Base-by-base conservation (phyloP, 2,329 filamentous ascomycete genomes). In the Akanthomyces lecanii region DNA sequence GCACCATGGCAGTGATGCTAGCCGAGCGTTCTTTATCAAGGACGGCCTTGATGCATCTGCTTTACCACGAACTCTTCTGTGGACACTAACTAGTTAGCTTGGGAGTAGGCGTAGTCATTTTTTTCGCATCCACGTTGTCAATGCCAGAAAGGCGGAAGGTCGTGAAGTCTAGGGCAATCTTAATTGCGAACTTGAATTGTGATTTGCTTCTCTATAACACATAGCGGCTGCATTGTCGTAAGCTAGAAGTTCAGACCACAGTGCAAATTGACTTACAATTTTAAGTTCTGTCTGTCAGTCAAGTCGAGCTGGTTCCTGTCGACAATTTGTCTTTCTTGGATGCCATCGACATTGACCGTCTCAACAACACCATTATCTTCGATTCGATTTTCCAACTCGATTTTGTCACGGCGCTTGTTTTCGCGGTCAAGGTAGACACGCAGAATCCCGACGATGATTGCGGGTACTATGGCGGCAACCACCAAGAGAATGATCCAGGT, bases 401-500 rank as follows among this genome's bases (percentile, higher is more conserved):
- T 23, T 7, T 59, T 63, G 30, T 66, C 63, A 6, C 65, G 65
- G 2, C 63, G 61, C 16, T 65, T 59, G 23, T 66, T 66, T 18
- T 66, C 65, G 11, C 44, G 60, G 23, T 21, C 28, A 1, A 66
- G 53, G 16, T 65, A 63, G 7, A 66, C 21, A 2, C 65, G 65
- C 14, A 66, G 60, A 4, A 48, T 38, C 16, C 42, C 18, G 8
- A 65, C 64, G 4, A 66, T 58, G 11, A 66, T 58, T 5, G 65
- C 62, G 21, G 65, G 65, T 1, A 66, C 55, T n/a, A 66, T 63
- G 1, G 63, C 63, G 8, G 65, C 60, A 23, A 67, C 42, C 21
- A 66, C 36, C 12, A 68, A 60, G 23, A 67, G 53, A 18, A 67
- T 65, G n/a, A 66, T 65, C 67, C 67, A 68, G 4, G 66, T 67